Conservation (phyloP, 495 filamentous ascomycete species). For the Neohortaea acidophila region DNA sequence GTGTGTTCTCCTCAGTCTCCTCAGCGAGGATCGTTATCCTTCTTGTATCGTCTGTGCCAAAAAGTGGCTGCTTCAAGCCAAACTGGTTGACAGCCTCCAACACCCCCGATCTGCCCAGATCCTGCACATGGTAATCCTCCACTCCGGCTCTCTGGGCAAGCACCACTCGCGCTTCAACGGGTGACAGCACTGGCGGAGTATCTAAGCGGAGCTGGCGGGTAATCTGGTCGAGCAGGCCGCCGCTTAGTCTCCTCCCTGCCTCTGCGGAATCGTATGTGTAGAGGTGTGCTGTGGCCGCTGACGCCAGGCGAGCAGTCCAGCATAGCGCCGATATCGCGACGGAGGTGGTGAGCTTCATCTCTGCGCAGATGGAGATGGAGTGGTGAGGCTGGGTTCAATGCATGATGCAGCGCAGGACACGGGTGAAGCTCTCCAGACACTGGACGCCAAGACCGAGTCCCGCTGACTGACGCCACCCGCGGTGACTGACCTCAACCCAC, state of each 20-base stretch:
- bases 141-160: conserved; percentile 41
- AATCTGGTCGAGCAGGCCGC: too few species aligned
- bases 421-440: too few species aligned
- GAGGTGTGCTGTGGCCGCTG: conserved; percentile 13
- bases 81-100: conserved; percentile 36
- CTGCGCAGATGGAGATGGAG: not conserved
- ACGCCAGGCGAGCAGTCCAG: conserved; percentile 3
- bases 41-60: conserved; percentile 21
- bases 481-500: not conserved
- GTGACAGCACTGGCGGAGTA: conserved; percentile 22
- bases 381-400: too few species aligned
- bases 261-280: conserved; percentile 20
- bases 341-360: conserved; percentile 2
- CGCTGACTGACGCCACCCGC: conserved; percentile 1
- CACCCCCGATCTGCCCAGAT: conserved; percentile 29
- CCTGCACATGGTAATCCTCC: conserved; percentile 35
- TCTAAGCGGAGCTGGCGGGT: too few species aligned
- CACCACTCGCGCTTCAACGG: conserved; percentile 37
- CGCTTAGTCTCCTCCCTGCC: not conserved
- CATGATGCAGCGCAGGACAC: too few species aligned
- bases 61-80: conserved; percentile 29
- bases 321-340: conserved; percentile 3
- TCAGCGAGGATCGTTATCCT: conserved; percentile 30
- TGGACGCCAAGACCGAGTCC: too few species aligned
- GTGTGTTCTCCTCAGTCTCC: conserved; percentile 21